These are phyloP conservation scores for Actinomortierella wolfii DNA, from an alignment of 371 early-diverging fungal species.

Conservation along the genomic window DNA sequence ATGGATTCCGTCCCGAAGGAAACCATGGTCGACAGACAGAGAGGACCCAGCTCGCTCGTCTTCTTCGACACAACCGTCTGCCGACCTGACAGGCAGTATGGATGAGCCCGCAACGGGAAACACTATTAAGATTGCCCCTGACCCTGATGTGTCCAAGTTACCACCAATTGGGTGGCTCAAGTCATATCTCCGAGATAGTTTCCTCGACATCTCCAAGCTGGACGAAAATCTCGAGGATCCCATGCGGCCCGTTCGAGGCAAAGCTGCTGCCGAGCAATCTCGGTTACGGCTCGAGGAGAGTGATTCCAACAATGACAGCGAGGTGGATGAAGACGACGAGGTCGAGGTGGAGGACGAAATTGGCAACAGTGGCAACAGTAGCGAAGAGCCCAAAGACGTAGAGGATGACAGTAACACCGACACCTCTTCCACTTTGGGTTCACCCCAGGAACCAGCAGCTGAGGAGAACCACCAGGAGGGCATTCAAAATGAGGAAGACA, in stretches of 20 bases:
- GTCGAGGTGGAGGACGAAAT: conserved; percentile 1
- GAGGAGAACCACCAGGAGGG: no score
- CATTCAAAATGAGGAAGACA: no score
- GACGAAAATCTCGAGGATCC: conserved; percentile 19
- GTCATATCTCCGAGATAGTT: conserved; percentile 11
- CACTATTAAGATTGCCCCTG: no score
- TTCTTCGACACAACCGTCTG: no score
- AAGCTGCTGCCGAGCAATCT: not conserved
- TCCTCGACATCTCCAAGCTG: conserved; percentile 13
- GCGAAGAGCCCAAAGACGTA: conserved; percentile 4
- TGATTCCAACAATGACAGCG: not conserved
- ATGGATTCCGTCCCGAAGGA: conserved; percentile 6
- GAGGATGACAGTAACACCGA: not conserved
- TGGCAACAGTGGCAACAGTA: conserved; percentile 1
- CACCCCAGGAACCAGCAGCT: no score
- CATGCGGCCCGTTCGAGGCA: conserved; percentile 19
- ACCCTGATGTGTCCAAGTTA: no score
- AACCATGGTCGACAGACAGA: no score
- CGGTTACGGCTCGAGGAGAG: conserved; percentile 4
- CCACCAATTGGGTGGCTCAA: conserved; percentile 4
- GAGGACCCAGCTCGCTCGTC: no score
- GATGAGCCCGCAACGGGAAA: no score
- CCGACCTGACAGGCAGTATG: no score
- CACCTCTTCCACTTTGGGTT: no score
- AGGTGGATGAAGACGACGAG: not conserved